These are phyloP conservation scores for Phytophthora macrochlamydospora DNA, from an alignment of 352 stramenopile genomes.

Conservation along the genomic window DNA sequence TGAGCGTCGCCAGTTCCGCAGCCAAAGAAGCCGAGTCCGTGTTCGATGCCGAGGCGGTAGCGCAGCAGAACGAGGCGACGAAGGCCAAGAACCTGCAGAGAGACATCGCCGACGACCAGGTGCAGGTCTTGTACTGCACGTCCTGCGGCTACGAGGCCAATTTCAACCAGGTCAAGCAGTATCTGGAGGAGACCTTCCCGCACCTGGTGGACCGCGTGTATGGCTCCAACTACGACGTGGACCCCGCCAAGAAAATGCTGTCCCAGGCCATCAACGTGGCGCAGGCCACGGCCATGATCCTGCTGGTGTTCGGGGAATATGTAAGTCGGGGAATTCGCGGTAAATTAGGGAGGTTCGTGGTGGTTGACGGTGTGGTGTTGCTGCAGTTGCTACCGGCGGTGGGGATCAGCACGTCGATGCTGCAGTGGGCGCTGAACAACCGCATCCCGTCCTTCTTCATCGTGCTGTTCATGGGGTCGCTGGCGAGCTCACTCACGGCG, in stretches of 20 bases:
- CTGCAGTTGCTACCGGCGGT: conserved; percentile 57
- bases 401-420: conserved; percentile 48
- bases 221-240: conserved; percentile 65
- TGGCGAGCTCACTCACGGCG: conserved; percentile 67
- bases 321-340: conserved; percentile 30
- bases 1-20: conserved; percentile 18
- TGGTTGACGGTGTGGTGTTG: background rate
- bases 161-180: conserved; percentile 70
- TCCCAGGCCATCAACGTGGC: conserved; percentile 51
- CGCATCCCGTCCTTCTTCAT: conserved; percentile 69
- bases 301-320: conserved; percentile 70
- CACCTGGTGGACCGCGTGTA: conserved; percentile 71
- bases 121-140: conserved; percentile 71
- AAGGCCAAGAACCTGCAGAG: conserved; percentile 28
- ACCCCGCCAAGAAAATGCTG: conserved; percentile 51
- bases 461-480: conserved; percentile 64
- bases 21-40: conserved; percentile 9
- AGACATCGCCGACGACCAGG: conserved; percentile 61
- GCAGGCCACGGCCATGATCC: conserved; percentile 55
- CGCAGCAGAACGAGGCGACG: conserved; percentile 4
- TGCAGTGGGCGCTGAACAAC: conserved; percentile 78
- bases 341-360: background rate
- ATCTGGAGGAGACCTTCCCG: conserved; percentile 75
- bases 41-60: conserved; percentile 21
- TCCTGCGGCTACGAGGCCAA: conserved; percentile 85